A percentile compares a stretch with the other conserved stretches of the same genome.
Conservation (phyloP, 2,329 filamentous ascomycete genomes). For the Trichophyton verrucosum region DNA sequence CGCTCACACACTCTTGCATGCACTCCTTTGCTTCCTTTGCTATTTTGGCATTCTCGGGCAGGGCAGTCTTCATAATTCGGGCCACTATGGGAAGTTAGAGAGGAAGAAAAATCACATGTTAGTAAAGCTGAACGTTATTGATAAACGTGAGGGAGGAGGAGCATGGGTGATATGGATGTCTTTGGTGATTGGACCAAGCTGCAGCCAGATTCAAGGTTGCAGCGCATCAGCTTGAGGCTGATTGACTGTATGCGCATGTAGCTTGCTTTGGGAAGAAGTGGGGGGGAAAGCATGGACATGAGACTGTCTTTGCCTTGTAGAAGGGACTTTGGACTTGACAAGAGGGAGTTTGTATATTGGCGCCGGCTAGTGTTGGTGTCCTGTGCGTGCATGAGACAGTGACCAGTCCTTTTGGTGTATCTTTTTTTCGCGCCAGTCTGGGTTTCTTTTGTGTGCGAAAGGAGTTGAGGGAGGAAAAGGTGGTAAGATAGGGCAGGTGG, state of each 20-base stretch:
- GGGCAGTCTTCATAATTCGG: constrained; percentile 95
- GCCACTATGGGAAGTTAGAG: constrained; percentile 62
- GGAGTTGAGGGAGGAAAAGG: too few relatives aligned
- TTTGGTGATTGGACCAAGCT: constrained; percentile 1
- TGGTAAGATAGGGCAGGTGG: too few relatives aligned
- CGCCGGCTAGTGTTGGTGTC: background rate
- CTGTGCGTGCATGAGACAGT: background rate
- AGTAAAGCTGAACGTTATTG: background rate
- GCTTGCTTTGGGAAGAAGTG: background rate
- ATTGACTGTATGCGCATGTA: background rate
- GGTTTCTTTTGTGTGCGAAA: too few relatives aligned
- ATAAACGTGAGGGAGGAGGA: background rate
- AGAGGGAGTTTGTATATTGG: background rate
- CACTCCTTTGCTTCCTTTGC: constrained; percentile 98
- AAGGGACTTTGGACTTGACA: background rate
- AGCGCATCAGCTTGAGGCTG: background rate
- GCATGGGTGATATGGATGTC: background rate
- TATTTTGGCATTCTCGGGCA: constrained; percentile 97
- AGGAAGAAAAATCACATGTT: background rate
- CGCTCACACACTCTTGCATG: constrained; percentile 99
- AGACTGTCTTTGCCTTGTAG: background rate
- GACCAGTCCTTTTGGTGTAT: background rate
- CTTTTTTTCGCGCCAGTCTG: too few relatives aligned
- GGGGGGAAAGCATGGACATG: background rate
- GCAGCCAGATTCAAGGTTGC: background rate